These are phyloP conservation scores for Geotrichum bryndzae DNA, from an alignment of 1,139 yeast species.

Conservation along the genomic window DNA sequence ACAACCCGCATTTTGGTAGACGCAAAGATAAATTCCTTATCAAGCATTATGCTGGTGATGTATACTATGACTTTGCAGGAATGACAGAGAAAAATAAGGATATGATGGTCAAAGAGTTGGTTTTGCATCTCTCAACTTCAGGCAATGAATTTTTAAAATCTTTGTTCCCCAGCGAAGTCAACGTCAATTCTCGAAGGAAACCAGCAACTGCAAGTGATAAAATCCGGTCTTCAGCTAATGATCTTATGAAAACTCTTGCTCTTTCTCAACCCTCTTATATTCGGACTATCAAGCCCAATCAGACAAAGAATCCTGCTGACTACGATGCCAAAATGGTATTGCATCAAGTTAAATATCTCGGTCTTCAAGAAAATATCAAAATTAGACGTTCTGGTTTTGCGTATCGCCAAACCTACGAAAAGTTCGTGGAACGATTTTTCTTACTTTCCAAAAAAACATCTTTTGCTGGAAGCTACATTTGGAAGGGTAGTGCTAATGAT, in stretches of 20 bases:
- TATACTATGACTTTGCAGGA: constrained; percentile 78
- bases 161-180: constrained; percentile 73
- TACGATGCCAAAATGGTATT: constrained; percentile 84
- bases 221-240: constrained; percentile 86
- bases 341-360: constrained; percentile 93
- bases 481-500: constrained; percentile 80
- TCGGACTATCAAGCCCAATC: constrained; percentile 96
- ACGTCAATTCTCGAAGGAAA: constrained; percentile 57
- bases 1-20: constrained; percentile 82
- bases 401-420: constrained; percentile 92
- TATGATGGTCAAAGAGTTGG: constrained; percentile 80
- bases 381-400: constrained; percentile 99
- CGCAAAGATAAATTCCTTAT: constrained; percentile 83
- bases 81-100: constrained; percentile 98
- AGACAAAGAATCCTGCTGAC: constrained; percentile 83
- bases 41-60: constrained; percentile 98
- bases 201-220: constrained; percentile 96
- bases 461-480: constrained; percentile 95
- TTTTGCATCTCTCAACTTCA: constrained; percentile 71
- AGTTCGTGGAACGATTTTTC: constrained; percentile 94
- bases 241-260: constrained; percentile 80
- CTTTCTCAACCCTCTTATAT: constrained; percentile 91
- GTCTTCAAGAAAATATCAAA: constrained; percentile 92
- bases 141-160: constrained; percentile 56
- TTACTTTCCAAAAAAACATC: constrained; percentile 83